Evolutionary conservation across 345 rosid species (phyloP).

Genomic region (Rhodamnia rubescens): DNA sequence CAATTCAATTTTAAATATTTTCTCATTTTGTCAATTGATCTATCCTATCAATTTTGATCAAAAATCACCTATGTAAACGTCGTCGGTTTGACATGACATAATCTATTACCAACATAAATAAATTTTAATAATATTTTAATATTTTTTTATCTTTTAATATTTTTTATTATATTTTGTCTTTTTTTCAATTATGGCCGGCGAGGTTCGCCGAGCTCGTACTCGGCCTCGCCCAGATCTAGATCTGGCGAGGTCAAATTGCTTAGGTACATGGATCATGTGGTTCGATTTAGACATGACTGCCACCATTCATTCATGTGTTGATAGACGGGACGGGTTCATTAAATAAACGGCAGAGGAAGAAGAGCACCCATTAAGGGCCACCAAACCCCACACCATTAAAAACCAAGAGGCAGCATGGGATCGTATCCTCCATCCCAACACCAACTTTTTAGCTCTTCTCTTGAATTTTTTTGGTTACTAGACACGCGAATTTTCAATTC

Average conservation of each 20-base stretch:
- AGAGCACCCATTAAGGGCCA: neutral
- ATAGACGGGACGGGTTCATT: neutral
- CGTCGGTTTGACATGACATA: no score
- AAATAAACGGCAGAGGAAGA: neutral
- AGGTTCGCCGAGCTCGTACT: no score
- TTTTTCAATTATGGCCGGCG: no score
- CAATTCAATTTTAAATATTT: no score
- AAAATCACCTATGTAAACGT: no score
- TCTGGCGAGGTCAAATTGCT: neutral
- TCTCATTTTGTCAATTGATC: no score
- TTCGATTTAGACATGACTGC: neutral
- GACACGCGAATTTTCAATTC: neutral
- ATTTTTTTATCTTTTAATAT: no score
- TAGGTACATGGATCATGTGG: neutral
- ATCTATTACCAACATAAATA: no score
- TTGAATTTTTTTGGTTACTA: neutral
- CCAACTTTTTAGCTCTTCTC: neutral
- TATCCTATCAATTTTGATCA: no score
- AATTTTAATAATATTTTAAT: no score
- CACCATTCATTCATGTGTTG: neutral
- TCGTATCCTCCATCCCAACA: neutral
- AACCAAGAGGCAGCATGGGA: neutral
- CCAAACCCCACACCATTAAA: neutral
- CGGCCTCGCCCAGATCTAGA: no score
- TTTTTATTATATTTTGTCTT: no score